phyloP scores from a whole-genome alignment of 1,139 yeast species.

The Torulaspora globosa region DNA sequence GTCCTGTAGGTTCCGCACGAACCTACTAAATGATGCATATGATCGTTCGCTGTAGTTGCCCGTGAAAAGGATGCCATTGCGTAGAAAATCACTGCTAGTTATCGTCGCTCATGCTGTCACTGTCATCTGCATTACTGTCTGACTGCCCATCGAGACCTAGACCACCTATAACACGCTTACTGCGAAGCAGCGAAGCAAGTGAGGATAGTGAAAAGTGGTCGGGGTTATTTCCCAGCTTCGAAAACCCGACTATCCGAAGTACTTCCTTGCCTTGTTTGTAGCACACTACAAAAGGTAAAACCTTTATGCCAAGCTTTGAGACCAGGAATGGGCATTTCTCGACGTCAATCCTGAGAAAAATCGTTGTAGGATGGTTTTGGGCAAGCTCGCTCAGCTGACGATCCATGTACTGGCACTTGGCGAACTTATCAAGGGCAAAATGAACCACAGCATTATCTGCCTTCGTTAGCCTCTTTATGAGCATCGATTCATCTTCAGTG shows the following conservation, averaged over 20 bases:
- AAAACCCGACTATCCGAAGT: slow-evolving; percentile 63
- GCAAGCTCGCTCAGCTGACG: slow-evolving; percentile 47
- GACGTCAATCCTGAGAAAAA: slow-evolving; percentile 57
- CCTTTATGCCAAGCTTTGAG: slow-evolving; percentile 55
- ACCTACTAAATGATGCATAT: no score
- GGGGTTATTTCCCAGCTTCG: slow-evolving; percentile 44
- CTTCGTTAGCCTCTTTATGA: slow-evolving; percentile 50
- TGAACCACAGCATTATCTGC: slow-evolving; percentile 52
- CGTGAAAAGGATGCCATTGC: no score
- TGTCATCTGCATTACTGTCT: background rate
- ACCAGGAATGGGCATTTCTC: slow-evolving; percentile 68
- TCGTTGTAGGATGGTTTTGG: slow-evolving; percentile 52
- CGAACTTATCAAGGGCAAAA: slow-evolving; percentile 59
- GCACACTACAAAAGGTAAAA: slow-evolving; percentile 67
- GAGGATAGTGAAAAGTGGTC: slow-evolving; percentile 42
- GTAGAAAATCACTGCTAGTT: no score
- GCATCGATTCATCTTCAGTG: slow-evolving; percentile 49
- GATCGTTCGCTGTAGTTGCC: background rate
- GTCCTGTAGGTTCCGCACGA: background rate
- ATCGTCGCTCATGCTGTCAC: background rate
- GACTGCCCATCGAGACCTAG: slow-evolving; percentile 38
- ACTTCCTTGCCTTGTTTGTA: slow-evolving; percentile 58
- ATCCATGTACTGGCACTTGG: slow-evolving; percentile 59
- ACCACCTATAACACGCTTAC: slow-evolving; percentile 25
- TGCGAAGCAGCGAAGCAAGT: slow-evolving; percentile 46